These are phyloP conservation scores for Stemphylium lycopersici DNA, from an alignment of 2,329 filamentous ascomycete species.

Conservation along the genomic window DNA sequence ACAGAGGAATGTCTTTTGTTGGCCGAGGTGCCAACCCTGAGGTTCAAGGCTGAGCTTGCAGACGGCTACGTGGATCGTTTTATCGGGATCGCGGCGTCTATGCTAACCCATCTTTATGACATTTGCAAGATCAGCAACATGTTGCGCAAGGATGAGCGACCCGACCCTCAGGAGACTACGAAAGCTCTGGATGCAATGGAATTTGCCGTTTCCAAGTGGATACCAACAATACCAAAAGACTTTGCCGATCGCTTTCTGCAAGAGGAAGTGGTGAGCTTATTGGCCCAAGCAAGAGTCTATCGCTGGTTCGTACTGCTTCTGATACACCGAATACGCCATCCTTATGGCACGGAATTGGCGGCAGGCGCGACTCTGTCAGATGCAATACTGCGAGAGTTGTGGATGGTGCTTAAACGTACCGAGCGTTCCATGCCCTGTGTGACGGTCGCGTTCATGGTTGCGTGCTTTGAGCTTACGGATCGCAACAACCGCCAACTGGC, in stretches of 20 bases:
- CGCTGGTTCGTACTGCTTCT: slow-evolving; percentile 7
- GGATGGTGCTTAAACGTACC: neutral
- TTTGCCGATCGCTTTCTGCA: slow-evolving; percentile 4
- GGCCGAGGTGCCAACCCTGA: slow-evolving; percentile 6
- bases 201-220: slow-evolving; percentile 1
- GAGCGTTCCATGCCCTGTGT: slow-evolving; percentile 1
- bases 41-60: neutral
- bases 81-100: slow-evolving; percentile 6
- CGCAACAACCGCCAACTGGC: neutral
- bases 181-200: slow-evolving; percentile 2
- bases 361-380: slow-evolving; percentile 3
- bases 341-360: slow-evolving; percentile 5
- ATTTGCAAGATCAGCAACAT: neutral
- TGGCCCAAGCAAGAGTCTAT: slow-evolving; percentile 8
- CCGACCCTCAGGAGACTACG: neutral
- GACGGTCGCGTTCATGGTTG: neutral
- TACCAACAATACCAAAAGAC: neutral
- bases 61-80: slow-evolving; percentile 6
- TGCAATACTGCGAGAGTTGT: slow-evolving; percentile 4
- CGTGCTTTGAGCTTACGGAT: slow-evolving; percentile 9
- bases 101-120: slow-evolving; percentile 7
- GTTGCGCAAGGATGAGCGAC: slow-evolving; percentile 2
- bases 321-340: slow-evolving; percentile 10
- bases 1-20: slow-evolving; percentile 4
- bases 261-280: slow-evolving; percentile 6